phyloP scores from a whole-genome alignment of 179 eudicot genomes.

The Spergularia azorica region DNA sequence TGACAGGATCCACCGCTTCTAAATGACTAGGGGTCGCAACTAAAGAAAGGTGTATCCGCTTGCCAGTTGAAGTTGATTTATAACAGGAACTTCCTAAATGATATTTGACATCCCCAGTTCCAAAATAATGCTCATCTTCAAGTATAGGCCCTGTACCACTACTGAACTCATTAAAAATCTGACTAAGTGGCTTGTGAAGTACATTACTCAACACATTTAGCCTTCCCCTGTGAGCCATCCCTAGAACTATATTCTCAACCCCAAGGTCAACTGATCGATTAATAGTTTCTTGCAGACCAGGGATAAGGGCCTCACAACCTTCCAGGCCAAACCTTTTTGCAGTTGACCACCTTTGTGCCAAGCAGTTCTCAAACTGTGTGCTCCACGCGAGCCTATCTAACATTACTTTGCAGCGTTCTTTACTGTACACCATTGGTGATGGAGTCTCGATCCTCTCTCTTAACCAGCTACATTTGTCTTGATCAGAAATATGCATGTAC shows the following conservation, averaged over 20 bases:
- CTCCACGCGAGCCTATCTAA: slow-evolving; percentile 73
- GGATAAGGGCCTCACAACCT: slow-evolving; percentile 84
- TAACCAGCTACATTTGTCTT: slow-evolving; percentile 79
- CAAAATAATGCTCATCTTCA: slow-evolving; percentile 71
- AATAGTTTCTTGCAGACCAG: slow-evolving; percentile 90
- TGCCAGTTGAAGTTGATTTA: slow-evolving; percentile 81
- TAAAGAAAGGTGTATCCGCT: slow-evolving; percentile 77
- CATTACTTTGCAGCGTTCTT: slow-evolving; percentile 68
- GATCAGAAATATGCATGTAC: slow-evolving; percentile 81
- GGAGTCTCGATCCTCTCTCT: slow-evolving; percentile 80
- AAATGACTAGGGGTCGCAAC: slow-evolving; percentile 86
- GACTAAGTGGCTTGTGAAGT: slow-evolving; percentile 74
- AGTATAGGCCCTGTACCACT: slow-evolving; percentile 69
- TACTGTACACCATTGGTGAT: slow-evolving; percentile 54
- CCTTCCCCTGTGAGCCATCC: slow-evolving; percentile 85
- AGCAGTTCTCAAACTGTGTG: slow-evolving; percentile 32
- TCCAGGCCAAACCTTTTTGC: slow-evolving; percentile 91
- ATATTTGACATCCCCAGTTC: slow-evolving; percentile 55
- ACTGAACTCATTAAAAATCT: slow-evolving; percentile 79
- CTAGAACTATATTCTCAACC: slow-evolving; percentile 54
- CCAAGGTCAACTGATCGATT: slow-evolving; percentile 42
- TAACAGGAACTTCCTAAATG: slow-evolving; percentile 57
- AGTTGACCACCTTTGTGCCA: slow-evolving; percentile 84
- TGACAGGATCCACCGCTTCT: slow-evolving; percentile 86
- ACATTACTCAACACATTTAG: slow-evolving; percentile 81